Evolutionary conservation across 2,329 filamentous ascomycete species (phyloP), one percentile per base, ranked within the genome.

Genomic region (Cercospora sp.): DNA sequence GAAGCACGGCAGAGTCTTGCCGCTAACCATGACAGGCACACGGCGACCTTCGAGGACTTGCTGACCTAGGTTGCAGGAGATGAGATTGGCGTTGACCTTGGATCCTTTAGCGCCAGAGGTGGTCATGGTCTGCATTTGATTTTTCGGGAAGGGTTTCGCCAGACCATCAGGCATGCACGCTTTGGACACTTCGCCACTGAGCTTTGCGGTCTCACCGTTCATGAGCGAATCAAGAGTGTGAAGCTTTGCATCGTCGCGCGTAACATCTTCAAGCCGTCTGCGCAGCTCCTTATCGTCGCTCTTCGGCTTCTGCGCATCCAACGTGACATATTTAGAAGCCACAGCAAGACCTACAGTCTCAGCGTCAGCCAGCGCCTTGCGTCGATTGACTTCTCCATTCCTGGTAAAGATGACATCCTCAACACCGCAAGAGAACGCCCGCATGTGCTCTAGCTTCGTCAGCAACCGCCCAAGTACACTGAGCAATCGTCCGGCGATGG

Each of bases 111-210:
- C 95, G 79, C 95, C 95, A 66, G 95, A 97, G 13, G 90, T 91
- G 23, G 95, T 99, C 95, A 99, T 99, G 72, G 92, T 89, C 84
- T 99, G 95, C 94, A 99, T 99, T 81, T 98, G 94, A 77, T 99
- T 99, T 77, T 90, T 91, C 0, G 95, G 95, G 80, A 99, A 99
- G 7, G 91, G 88, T 81, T 98, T 99, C 75, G 92, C 89, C 30
- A 99, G 87, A 51, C 92, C 93, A 20, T 83, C 81, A 0, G 95
- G 95, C 72, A 99, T 85, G 80, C 93, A 97, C 2, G 87, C 87
- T 58, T 85, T 85, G 9, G 94, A 97, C 55, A 98, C 90, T 0
- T 84, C 87, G 16, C 91, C 89, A 3, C 94, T 97, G 28, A 99
- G 86, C 3, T 86, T 80, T 12, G 85, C 84, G 61, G 89, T 90